A percentile compares a stretch with the other conserved stretches of the same genome.
These are phyloP conservation scores for Botrytis byssoidea DNA, from an alignment of 2,329 filamentous ascomycete species.

Conservation along the genomic window DNA sequence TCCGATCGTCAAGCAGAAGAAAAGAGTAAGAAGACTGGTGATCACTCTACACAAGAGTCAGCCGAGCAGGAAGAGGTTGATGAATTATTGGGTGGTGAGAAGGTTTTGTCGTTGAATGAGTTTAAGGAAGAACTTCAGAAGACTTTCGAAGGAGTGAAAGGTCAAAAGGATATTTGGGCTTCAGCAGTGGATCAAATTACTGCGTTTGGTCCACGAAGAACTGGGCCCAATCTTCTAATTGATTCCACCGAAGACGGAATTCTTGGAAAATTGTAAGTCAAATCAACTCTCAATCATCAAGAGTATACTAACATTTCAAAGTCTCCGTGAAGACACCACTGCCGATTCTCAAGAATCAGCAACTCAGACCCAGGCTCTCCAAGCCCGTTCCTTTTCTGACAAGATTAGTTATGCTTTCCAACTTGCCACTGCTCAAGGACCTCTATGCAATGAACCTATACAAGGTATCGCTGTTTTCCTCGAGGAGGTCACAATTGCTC, in stretches of 20 bases:
- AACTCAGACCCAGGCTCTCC: conserved; percentile 48
- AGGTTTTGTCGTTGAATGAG: conserved; percentile 67
- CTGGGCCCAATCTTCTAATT: conserved; percentile 85
- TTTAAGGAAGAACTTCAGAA: conserved; percentile 71
- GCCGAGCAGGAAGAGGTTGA: conserved; percentile 45
- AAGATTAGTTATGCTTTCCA: conserved; percentile 95
- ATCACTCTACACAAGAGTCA: conserved; percentile 30
- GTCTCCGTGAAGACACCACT: conserved; percentile 33
- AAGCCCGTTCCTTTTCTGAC: conserved; percentile 73
- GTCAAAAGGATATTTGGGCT: conserved; percentile 73
- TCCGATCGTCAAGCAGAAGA: conserved; percentile 61
- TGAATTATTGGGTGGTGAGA: conserved; percentile 56
- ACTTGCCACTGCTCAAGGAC: conserved; percentile 82
- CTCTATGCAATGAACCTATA: conserved; percentile 87
- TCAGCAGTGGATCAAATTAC: conserved; percentile 75
- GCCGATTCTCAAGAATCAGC: conserved; percentile 39
- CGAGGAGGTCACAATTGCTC: conserved; percentile 69
- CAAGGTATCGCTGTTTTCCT: conserved; percentile 91
- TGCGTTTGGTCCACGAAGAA: conserved; percentile 84
- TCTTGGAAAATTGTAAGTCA: conserved; percentile 66
- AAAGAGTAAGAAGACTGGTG: conserved; percentile 34
- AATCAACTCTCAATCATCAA: too few relatives aligned
- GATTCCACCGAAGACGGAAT: conserved; percentile 73
- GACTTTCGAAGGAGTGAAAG: conserved; percentile 69
- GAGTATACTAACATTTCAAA: background rate